Evolutionary conservation across 352 stramenopile genomes (phyloP).

Genomic region (Globisporangium nodosum): DNA sequence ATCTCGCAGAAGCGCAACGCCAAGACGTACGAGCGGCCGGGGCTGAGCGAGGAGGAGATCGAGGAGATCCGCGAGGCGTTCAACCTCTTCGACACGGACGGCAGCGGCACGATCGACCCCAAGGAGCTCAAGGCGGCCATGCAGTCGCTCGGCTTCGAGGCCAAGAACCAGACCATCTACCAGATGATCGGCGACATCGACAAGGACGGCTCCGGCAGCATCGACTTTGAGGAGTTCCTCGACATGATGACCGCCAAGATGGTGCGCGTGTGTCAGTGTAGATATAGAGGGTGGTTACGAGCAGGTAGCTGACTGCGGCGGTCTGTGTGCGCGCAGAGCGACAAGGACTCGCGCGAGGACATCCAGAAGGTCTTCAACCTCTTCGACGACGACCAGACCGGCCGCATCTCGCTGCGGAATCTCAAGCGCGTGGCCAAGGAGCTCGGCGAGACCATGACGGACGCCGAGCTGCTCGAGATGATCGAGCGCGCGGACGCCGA

Average conservation of each 20-base stretch:
- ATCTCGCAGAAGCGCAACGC: constrained; percentile 81
- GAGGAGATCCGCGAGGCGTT: constrained; percentile 97
- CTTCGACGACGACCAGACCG: constrained; percentile 97
- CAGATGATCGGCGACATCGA: constrained; percentile 97
- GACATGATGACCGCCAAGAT: constrained; percentile 97
- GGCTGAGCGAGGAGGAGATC: constrained; percentile 92
- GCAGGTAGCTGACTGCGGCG: neutral
- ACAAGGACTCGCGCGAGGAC: constrained; percentile 95
- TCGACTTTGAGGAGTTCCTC: constrained; percentile 97
- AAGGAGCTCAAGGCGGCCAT: constrained; percentile 97
- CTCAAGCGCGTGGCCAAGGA: constrained; percentile 97
- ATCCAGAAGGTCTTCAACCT: constrained; percentile 96
- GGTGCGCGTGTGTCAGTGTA: constrained; percentile 23
- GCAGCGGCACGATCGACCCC: constrained; percentile 94
- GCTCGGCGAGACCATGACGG: constrained; percentile 98
- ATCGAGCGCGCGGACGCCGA: constrained; percentile 96
- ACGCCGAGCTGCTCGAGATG: constrained; percentile 99
- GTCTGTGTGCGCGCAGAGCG: constrained; percentile 37
- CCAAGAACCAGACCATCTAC: constrained; percentile 97
- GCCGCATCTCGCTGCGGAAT: constrained; percentile 96
- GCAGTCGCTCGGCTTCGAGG: constrained; percentile 95
- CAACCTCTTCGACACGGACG: constrained; percentile 97
- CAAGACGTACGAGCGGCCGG: constrained; percentile 89
- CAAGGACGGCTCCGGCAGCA: constrained; percentile 93
- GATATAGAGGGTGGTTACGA: neutral